Conservation (phyloP, 139 green algal genomes). For the Limnomonas spitsbergensis region DNA sequence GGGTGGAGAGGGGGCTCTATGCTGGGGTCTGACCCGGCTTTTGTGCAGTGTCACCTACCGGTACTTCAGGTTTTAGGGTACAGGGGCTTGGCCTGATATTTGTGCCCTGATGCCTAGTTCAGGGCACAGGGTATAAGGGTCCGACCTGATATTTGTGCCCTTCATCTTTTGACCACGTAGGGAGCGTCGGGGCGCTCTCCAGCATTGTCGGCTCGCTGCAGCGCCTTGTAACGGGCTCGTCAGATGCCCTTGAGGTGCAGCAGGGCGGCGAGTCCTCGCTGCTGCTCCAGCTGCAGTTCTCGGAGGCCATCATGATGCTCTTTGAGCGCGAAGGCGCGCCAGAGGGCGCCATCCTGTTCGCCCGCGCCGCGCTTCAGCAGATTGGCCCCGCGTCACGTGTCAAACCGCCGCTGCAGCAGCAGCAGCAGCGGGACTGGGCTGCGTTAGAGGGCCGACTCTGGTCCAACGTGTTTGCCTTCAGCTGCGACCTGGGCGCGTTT, state of each 20-base stretch:
- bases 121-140: too few relatives aligned
- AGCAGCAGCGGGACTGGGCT: not conserved
- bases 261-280: too few relatives aligned
- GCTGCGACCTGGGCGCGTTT: slow-evolving; percentile 26
- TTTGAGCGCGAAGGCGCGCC: slow-evolving; percentile 43
- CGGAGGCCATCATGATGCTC: slow-evolving; percentile 44
- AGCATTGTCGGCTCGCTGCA: slow-evolving; percentile 20
- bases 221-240: slow-evolving; percentile 11
- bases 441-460: slow-evolving; percentile 41
- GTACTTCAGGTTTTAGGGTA: too few relatives aligned
- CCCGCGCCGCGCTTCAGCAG: slow-evolving; percentile 32
- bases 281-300: slow-evolving; percentile 35
- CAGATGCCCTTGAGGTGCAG: too few relatives aligned
- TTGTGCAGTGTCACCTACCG: too few relatives aligned
- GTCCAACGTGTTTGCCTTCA: slow-evolving; percentile 46
- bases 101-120: too few relatives aligned
- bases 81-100: too few relatives aligned
- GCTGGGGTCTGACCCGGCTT: too few relatives aligned
- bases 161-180: not conserved
- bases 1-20: too few relatives aligned
- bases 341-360: slow-evolving; percentile 45
- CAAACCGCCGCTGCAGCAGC: not conserved
- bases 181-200: not conserved
- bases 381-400: slow-evolving; percentile 13
- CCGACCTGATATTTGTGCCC: too few relatives aligned